phyloP scores from a whole-genome alignment of 139 green algal genomes.

The Picochlorum sp. region DNA sequence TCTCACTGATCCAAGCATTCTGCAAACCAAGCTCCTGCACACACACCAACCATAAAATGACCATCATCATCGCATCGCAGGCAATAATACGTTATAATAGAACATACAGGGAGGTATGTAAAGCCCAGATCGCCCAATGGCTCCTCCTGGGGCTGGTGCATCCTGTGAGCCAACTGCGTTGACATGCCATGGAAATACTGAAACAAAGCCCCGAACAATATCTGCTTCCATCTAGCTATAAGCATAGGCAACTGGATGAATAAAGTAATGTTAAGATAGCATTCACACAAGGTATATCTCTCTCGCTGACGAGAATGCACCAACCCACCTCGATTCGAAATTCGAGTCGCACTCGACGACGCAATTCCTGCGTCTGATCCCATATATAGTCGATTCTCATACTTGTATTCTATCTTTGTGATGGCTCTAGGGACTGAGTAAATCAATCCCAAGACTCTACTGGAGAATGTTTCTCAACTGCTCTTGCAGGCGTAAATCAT shows the following conservation, averaged over 20 bases:
- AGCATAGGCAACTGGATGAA: conserved; percentile 61
- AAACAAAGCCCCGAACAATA: conserved; percentile 65
- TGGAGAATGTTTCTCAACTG: too few relatives aligned
- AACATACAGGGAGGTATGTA: conserved; percentile 51
- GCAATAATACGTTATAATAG: neutral
- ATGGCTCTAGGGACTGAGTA: too few relatives aligned
- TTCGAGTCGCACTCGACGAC: conserved; percentile 39
- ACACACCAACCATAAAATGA: neutral
- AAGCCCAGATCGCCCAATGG: conserved; percentile 73
- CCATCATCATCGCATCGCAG: too few relatives aligned
- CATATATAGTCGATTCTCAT: neutral
- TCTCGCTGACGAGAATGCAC: neutral
- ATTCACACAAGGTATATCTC: neutral
- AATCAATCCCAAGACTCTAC: too few relatives aligned
- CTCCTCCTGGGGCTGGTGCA: conserved; percentile 57
- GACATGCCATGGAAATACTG: conserved; percentile 88
- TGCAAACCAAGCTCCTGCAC: conserved; percentile 58
- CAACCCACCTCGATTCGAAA: conserved; percentile 47
- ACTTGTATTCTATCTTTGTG: neutral
- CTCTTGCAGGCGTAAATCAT: too few relatives aligned
- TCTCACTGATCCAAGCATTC: conserved; percentile 76
- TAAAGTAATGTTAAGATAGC: neutral
- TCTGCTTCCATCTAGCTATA: conserved; percentile 56
- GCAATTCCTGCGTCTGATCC: neutral
- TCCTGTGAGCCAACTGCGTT: conserved; percentile 72